Evolutionary conservation across 164 flowering plant species (phyloP).

Genomic region (Magnolia changhungtana): DNA sequence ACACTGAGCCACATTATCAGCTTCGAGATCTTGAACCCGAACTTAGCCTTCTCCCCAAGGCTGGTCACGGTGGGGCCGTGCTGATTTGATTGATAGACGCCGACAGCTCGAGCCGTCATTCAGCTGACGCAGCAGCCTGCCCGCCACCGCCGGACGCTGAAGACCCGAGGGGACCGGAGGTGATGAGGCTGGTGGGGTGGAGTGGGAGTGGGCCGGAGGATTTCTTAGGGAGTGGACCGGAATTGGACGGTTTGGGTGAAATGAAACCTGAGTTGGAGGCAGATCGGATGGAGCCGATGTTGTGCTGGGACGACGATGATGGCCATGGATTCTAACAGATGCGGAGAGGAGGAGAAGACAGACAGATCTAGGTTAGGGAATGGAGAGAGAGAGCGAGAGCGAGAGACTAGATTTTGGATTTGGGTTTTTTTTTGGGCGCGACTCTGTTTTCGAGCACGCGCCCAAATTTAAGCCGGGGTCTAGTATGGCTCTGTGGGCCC

Average conservation of each 20-base stretch:
- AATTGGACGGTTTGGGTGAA: too few relatives aligned
- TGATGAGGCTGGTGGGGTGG: slow-evolving; percentile 39
- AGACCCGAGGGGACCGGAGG: slow-evolving; percentile 40
- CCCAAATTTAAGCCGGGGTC: too few relatives aligned
- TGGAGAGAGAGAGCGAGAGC: too few relatives aligned
- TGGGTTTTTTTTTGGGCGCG: too few relatives aligned
- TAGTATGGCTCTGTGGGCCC: too few relatives aligned
- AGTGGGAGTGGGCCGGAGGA: slow-evolving; percentile 27
- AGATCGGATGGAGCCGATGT: slow-evolving; percentile 40
- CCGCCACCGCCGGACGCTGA: slow-evolving; percentile 16
- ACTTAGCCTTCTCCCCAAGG: slow-evolving; percentile 45
- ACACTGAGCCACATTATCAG: slow-evolving; percentile 66
- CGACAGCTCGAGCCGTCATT: slow-evolving; percentile 25
- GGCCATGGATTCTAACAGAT: slow-evolving; percentile 19
- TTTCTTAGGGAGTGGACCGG: slow-evolving; percentile 34
- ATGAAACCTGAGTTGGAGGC: slow-evolving; percentile 47
- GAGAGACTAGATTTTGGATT: too few relatives aligned
- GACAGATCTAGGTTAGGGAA: too few relatives aligned
- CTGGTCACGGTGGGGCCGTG: slow-evolving; percentile 77
- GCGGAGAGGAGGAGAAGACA: too few relatives aligned
- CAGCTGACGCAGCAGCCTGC: too few relatives aligned
- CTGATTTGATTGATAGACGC: slow-evolving; percentile 35
- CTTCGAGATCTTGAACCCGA: slow-evolving; percentile 58
- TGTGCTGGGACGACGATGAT: slow-evolving; percentile 13
- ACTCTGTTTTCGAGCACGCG: too few relatives aligned